phyloP scores from a whole-genome alignment of 345 rosid species.

The Angophora floribunda region DNA sequence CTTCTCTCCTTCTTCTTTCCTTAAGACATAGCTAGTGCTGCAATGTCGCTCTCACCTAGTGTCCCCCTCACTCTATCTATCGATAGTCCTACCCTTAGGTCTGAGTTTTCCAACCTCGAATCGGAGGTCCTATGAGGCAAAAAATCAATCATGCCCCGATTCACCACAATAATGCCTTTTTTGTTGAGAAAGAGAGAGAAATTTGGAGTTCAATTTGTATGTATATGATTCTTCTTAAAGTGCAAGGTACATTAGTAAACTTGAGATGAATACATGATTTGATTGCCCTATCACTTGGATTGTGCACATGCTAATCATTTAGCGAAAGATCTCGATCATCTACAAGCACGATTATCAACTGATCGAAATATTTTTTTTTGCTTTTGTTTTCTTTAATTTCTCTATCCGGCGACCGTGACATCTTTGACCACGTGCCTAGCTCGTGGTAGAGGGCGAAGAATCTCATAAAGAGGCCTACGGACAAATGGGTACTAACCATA shows the following conservation, averaged over 20 bases:
- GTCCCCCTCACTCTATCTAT: neutral
- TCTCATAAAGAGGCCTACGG: neutral
- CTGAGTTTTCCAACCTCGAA: neutral
- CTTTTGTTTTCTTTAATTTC: neutral
- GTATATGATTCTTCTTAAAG: neutral
- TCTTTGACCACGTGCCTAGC: neutral
- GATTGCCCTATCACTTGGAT: neutral
- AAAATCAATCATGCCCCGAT: neutral
- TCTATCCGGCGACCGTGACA: neutral
- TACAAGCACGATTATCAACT: neutral
- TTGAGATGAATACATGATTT: neutral
- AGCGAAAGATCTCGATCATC: neutral
- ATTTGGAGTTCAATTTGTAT: neutral
- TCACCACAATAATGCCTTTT: neutral
- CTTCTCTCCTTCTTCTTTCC: neutral
- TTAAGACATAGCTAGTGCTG: neutral
- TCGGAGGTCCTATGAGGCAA: neutral
- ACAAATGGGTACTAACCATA: neutral
- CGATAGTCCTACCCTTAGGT: neutral
- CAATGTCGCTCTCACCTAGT: neutral
- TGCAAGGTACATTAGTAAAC: neutral
- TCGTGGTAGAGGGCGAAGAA: neutral
- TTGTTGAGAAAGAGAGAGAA: neutral
- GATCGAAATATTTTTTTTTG: neutral
- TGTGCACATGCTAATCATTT: neutral